Evolutionary conservation across 257 asterid genomes (phyloP), one percentile per base, ranked within the genome.

Genomic region (Gentiana straminea): DNA sequence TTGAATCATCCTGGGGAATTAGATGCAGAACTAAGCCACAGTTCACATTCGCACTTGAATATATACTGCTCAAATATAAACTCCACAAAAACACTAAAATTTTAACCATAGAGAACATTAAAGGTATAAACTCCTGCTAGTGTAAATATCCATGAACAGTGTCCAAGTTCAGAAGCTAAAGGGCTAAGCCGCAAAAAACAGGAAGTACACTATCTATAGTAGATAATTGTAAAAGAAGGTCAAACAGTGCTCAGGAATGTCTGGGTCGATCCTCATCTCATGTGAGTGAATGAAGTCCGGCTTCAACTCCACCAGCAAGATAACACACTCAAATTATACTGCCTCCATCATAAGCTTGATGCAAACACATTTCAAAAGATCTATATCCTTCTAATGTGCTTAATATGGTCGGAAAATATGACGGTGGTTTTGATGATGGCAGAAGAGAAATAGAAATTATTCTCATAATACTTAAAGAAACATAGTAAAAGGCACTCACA

Each of bases 1-100:
- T 48, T 66, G 85, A 69, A 91, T 73, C 83, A 83, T 78, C 86
- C 98, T 91, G 92, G 38, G 64, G 75, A 67, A 65, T 59, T 47
- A 59, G n/a, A 11, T n/a, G 10, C 36, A 13, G 12, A 44, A 34
- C 47, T 46, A 53, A 38, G 44, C 12, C 11, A 33, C 56, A 33
- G 35, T 50, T n/a, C 55, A 33, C 5, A 34, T n/a, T 15, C 32
- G 24, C 2, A 4, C 45, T 52, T 2, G 8, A 32, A 37, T 38
- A 33, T 4, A 51, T 43, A 41, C 46, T 10, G 9, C 46, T 41
- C 46, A 5, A 10, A 7, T 5, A 41, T 41, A 41, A 41, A 41
- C 46, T 3, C 7, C 7, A 41, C 9, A 5, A 5, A 41, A 24
- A 24, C 24, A 41, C 46, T 41, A 41, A 41, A 41, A 24, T 24